Evolutionary conservation across 176 grass and related monocot species (phyloP).

Genomic region (Melocanna baccifera): DNA sequence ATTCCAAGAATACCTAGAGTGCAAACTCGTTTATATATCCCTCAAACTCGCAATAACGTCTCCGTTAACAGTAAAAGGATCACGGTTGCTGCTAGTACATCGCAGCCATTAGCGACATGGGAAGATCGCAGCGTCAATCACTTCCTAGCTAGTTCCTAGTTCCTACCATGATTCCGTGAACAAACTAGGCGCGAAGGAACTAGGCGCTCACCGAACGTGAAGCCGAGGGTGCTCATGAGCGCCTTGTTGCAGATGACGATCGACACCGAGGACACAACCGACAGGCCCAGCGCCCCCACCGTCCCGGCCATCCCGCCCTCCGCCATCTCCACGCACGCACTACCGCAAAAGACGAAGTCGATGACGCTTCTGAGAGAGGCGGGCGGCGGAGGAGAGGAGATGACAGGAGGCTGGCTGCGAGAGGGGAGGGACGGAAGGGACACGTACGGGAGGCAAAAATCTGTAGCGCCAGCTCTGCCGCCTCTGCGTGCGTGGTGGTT

Average conservation of each 20-base stretch:
- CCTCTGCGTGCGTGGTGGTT: not conserved
- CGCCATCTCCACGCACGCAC: not conserved
- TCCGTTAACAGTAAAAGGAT: not conserved
- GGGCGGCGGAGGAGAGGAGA: too few species aligned
- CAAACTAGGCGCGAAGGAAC: not conserved
- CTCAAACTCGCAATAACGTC: not conserved
- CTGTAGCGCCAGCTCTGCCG: not conserved
- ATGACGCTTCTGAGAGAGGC: not conserved
- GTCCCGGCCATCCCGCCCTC: slow-evolving; percentile 16
- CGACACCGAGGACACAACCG: slow-evolving; percentile 60
- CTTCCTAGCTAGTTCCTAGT: not conserved
- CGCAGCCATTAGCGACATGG: not conserved
- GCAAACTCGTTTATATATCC: not conserved
- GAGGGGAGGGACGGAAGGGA: too few species aligned
- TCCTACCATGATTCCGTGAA: not conserved
- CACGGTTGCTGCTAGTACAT: not conserved
- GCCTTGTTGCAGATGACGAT: slow-evolving; percentile 69
- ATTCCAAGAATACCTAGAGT: not conserved
- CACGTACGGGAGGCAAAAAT: not conserved
- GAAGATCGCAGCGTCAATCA: not conserved
- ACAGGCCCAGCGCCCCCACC: slow-evolving; percentile 49
- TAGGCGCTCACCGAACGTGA: slow-evolving; percentile 50
- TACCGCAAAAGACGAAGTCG: not conserved
- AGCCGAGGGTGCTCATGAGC: slow-evolving; percentile 58
- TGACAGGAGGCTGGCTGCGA: not conserved